Evolutionary conservation across 306 rosid species (phyloP), one percentile per base, ranked within the genome.

Genomic region (Cyclanthera cordifolia): DNA sequence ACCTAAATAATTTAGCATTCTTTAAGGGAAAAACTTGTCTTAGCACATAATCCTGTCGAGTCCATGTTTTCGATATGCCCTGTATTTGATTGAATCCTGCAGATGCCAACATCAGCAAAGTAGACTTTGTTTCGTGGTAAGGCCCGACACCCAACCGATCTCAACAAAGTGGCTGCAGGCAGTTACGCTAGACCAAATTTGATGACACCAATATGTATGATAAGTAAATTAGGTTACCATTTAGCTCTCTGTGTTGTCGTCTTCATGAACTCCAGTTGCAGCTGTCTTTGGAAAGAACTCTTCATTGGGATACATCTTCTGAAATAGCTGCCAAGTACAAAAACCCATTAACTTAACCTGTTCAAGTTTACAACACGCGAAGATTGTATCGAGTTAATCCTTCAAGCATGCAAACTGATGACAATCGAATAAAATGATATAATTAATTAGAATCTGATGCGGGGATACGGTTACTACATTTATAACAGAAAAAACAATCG

Each of bases 281-380:
- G 81, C 30, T n/a, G 70, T 71, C 79, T 79, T 73, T 0, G 73
- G 75, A 52, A 82, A 82, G 73, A 82, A 71, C 60, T 60, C 83
- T 54, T 67, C 86, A 2, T 71, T 49, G 5, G 83, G 79, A 71
- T 79, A 79, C 83, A 82, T 70, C 61, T 82, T 73, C 17, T 59
- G 73, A 64, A 79, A 82, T 12, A 79, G 47, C 83, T 82, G 74
- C 61, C 41, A 25, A 53, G 43, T 14, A 74, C 58, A 67, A 48
- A 28, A 25, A 72, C 27, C 46, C 65, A 54, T 32, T 1, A 10
- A 60, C 19, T 17, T 27, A 34, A 60, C 54, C 6, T 1, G 24
- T 60, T 37, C 43, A 41, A 41, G 46, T 41, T 41, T 9, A 41
- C 46, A 41, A 39, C 45, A 39, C 45, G 8, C 45, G 4, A 71